Evolutionary conservation across 352 stramenopile species (phyloP).

Genomic region (Globisporangium lucens): DNA sequence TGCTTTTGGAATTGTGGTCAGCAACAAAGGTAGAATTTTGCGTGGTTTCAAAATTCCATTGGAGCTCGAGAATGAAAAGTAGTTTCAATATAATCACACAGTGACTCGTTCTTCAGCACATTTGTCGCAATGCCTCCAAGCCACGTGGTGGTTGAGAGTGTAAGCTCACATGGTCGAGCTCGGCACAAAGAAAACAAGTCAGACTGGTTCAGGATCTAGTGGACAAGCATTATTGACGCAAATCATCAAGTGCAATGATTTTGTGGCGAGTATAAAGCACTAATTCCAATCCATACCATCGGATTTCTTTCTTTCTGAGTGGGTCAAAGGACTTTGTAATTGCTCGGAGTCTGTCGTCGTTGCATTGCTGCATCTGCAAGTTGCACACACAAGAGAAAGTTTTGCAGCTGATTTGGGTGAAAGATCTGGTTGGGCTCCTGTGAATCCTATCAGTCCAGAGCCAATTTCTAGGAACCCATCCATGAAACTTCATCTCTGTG

Average conservation of each 20-base stretch:
- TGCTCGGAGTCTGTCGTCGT: not conserved
- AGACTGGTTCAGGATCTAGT: not conserved
- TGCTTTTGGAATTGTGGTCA: not conserved
- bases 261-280: not conserved
- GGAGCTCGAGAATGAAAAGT: not conserved
- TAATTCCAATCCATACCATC: not conserved
- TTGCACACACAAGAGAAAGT: too few species aligned
- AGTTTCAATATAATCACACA: not conserved
- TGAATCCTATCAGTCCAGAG: not conserved
- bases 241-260: not conserved
- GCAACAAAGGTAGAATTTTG: not conserved
- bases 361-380: too few species aligned
- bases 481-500: not conserved
- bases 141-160: not conserved
- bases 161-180: not conserved
- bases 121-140: not conserved
- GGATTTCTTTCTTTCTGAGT: not conserved
- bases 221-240: not conserved
- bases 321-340: not conserved
- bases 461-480: not conserved
- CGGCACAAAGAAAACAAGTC: not conserved
- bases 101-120: not conserved
- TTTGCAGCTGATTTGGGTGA: not conserved
- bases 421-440: not conserved
- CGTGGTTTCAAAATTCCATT: not conserved